Evolutionary conservation across 345 rosid species (phyloP).

Genomic region (Aquilaria sinensis): DNA sequence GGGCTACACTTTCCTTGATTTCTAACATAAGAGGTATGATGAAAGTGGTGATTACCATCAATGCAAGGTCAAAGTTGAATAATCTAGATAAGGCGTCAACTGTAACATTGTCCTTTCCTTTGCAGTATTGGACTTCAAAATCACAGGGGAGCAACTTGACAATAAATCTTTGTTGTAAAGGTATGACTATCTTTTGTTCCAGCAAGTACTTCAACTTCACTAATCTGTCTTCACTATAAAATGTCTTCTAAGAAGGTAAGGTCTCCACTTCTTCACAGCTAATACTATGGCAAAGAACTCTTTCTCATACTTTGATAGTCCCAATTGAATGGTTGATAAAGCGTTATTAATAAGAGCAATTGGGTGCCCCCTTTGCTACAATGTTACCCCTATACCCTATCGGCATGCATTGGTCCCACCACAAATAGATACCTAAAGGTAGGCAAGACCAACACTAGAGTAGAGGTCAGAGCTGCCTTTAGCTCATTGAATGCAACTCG

Average conservation of each 20-base stretch:
- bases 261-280: background rate
- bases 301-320: background rate
- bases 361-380: background rate
- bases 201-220: background rate
- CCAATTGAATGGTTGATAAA: background rate
- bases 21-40: no score
- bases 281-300: background rate
- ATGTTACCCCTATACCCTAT: background rate
- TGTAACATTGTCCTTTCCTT: no score
- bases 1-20: no score
- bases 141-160: no score
- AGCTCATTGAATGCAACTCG: background rate
- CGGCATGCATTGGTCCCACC: background rate
- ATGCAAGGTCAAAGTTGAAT: no score
- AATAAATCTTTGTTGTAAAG: no score
- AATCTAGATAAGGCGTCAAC: no score
- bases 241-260: background rate
- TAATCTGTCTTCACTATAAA: background rate
- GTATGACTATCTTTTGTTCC: no score
- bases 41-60: no score
- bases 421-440: background rate
- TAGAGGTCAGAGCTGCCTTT: background rate
- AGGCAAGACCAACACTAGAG: background rate
- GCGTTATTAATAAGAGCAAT: background rate
- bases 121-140: no score